Percentiles rank a stretch among this genome's conserved stretches.
phyloP scores from a whole-genome alignment of 2,329 filamentous ascomycete genomes.

The Daldinia sp. region DNA sequence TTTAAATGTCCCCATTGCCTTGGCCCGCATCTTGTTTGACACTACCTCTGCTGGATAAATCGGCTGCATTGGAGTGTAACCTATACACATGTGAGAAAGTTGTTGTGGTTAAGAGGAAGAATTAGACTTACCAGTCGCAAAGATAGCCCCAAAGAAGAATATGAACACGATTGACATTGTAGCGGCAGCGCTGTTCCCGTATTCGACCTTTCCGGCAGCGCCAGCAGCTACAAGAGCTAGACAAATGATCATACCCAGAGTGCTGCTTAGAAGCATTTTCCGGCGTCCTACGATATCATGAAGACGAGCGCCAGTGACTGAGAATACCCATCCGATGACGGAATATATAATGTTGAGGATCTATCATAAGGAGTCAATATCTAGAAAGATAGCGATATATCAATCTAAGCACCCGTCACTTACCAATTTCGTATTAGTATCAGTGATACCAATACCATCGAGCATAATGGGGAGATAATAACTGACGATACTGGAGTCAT shows the following conservation, averaged over 20 bases:
- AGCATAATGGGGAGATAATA: conserved; percentile 58
- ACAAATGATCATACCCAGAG: conserved; percentile 54
- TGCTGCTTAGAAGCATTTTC: conserved; percentile 55
- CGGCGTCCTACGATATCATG: conserved; percentile 58
- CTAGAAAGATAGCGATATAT: not conserved
- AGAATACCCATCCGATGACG: conserved; percentile 55
- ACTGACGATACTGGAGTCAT: conserved; percentile 48
- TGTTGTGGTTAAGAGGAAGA: not conserved
- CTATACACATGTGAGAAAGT: conserved; percentile 35
- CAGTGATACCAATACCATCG: conserved; percentile 56
- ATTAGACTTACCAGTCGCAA: conserved; percentile 44
- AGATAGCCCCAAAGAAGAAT: conserved; percentile 55
- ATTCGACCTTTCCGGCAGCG: conserved; percentile 53
- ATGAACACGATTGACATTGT: conserved; percentile 56
- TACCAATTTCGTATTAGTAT: conserved; percentile 55
- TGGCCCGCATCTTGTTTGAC: conserved; percentile 55
- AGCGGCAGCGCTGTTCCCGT: conserved; percentile 52
- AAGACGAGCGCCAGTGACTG: conserved; percentile 54
- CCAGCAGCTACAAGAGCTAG: conserved; percentile 55
- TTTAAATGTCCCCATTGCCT: conserved; percentile 54
- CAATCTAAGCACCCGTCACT: conserved; percentile 7
- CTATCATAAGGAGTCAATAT: conserved; percentile 19
- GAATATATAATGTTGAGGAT: conserved; percentile 56
- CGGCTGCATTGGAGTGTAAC: conserved; percentile 56
- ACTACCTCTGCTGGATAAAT: conserved; percentile 56